phyloP scores from a whole-genome alignment of 2,329 filamentous ascomycete species.

The Clonostachys sp. region DNA sequence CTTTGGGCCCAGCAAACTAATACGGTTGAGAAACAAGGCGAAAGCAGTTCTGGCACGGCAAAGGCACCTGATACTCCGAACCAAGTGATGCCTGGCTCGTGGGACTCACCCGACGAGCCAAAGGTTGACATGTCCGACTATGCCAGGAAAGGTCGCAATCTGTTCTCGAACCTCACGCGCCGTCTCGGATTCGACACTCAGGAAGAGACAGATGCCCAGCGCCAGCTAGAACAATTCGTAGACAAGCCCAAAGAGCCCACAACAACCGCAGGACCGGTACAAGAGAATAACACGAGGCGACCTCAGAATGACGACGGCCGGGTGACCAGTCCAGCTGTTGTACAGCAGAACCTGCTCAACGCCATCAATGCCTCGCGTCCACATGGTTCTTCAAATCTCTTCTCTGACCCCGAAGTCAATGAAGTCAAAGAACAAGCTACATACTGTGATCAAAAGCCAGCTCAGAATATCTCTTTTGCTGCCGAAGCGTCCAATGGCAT shows the following conservation, averaged over 20 bases:
- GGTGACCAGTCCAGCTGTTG: conserved; percentile 54
- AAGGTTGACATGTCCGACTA: conserved; percentile 22
- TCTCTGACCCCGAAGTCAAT: conserved; percentile 65
- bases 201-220: conserved; percentile 33
- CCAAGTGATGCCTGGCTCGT: conserved; percentile 68
- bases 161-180: conserved; percentile 66
- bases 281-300: background rate
- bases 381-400: conserved; percentile 70
- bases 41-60: conserved; percentile 30
- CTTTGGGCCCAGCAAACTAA: conserved; percentile 26
- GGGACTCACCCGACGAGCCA: conserved; percentile 58
- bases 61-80: conserved; percentile 34
- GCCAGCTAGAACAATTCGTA: conserved; percentile 38
- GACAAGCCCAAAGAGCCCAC: conserved; percentile 18
- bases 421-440: conserved; percentile 76
- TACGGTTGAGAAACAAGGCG: conserved; percentile 2
- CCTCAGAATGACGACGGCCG: conserved; percentile 38
- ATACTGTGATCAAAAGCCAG: conserved; percentile 77
- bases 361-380: conserved; percentile 76
- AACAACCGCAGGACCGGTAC: background rate
- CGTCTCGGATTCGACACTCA: conserved; percentile 62
- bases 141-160: conserved; percentile 40
- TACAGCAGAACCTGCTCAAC: conserved; percentile 69
- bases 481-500: conserved; percentile 68
- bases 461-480: conserved; percentile 67